Percentiles rank a stretch among this genome's conserved stretches.
phyloP scores from a whole-genome alignment of 768 basidiomycete genomes.

The Trichaptum fuscoviolaceum region DNA sequence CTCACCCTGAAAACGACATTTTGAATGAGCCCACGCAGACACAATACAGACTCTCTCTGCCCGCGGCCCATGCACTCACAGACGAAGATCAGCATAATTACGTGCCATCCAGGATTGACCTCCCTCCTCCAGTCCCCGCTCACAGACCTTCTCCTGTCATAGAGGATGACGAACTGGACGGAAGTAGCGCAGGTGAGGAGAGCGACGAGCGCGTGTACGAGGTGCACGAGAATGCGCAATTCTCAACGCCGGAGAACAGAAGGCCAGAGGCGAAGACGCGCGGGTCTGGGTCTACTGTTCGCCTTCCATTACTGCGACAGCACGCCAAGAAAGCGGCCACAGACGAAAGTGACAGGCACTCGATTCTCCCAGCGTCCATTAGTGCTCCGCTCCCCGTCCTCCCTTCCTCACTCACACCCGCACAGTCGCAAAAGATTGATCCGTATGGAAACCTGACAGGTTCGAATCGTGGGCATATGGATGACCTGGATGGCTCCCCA shows the following conservation, averaged over 20 bases:
- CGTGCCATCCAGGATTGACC: constrained; percentile 34
- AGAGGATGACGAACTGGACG: constrained; percentile 18
- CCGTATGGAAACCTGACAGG: constrained; percentile 14
- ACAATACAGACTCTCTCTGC: constrained; percentile 31
- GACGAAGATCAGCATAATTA: not conserved
- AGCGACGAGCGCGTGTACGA: constrained; percentile 26
- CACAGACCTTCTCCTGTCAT: constrained; percentile 12
- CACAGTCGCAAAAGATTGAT: constrained; percentile 14
- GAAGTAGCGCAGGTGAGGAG: constrained; percentile 30
- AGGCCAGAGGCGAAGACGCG: not conserved
- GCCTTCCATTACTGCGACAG: not conserved
- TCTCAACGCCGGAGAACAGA: constrained; percentile 21
- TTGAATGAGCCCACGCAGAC: constrained; percentile 1
- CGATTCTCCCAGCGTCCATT: not conserved
- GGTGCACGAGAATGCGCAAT: constrained; percentile 55
- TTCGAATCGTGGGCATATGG: constrained; percentile 12
- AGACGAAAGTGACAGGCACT: not conserved
- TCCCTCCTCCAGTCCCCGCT: constrained; percentile 27
- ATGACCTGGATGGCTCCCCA: not conserved
- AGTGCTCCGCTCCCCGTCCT: not conserved
- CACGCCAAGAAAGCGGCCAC: not conserved
- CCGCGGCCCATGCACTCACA: constrained; percentile 39
- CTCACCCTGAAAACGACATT: constrained; percentile 5
- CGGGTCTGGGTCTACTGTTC: not conserved
- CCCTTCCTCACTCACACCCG: not conserved